Base-by-base conservation (phyloP, 1,284 basidiomycete species). In the Thecaphora thlaspeos region DNA sequence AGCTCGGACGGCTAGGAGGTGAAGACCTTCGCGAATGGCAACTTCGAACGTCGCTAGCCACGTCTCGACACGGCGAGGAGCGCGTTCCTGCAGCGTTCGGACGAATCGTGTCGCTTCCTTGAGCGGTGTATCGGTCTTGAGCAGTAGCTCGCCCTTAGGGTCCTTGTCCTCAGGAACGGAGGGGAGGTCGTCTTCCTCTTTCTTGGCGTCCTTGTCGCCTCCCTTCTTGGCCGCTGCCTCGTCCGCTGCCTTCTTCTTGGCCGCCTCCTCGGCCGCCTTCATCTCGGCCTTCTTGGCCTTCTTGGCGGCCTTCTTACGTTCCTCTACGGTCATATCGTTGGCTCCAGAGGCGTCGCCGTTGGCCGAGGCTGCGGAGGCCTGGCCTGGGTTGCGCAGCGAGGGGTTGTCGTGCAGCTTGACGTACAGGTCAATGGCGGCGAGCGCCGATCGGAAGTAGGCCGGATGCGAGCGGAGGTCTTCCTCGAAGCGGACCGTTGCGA, bases 1-100 rank as follows among this genome's bases (percentile, higher is more conserved):
- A 0, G 89, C 89, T 56, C 84, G 82, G 1, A 86, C 79, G 0
- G 91, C 91, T 68, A 90, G 87, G 23, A 93, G 78, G 70, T 87
- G 87, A 76, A 89, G 90, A 71, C 85, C 84, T 75, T 87, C 82
- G 46, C 91, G 82, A 19, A 89, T 78, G 22, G 88, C 86, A 23
- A 97, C 86, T 71, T 96, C 91, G 73, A 90, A 95, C 2, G 83
- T 82, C 0, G 83, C 82, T 40, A 86, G 77, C 88, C 90, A 93
- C 5, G 86, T 85, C 37, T 89, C 86, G 9, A 89, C 77, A 46
- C 85, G 81, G 1, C 81, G n/a, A 0, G 61, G 26, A 4, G 72
- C 67, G 17, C 75, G 79, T 2, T 80, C 80, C 18, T 83, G 82
- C 12, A 97, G 78, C 2, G 88, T 87, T n/a, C 81, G 80, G 26